Percentiles rank a stretch among this genome's conserved stretches.
phyloP scores from a whole-genome alignment of 1,284 basidiomycete genomes.

The Apiotrichum gracile region DNA sequence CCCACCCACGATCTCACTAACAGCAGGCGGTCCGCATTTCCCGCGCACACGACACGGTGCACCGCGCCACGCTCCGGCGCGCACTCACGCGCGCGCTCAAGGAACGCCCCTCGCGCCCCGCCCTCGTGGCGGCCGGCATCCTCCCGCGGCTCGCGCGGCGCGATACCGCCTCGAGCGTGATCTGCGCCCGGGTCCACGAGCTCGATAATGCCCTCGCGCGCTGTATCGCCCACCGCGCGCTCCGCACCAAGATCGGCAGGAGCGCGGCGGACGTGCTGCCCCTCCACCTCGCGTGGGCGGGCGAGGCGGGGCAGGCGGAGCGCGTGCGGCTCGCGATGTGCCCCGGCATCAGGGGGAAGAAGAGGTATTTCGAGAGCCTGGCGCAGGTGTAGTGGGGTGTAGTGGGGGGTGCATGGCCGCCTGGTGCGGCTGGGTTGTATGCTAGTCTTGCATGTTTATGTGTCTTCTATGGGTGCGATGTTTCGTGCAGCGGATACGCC shows the following conservation, averaged over 20 bases:
- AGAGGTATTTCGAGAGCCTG: constrained; percentile 16
- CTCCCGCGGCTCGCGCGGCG: constrained; percentile 7
- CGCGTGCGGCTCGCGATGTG: constrained; percentile 19
- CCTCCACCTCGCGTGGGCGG: neutral
- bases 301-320: constrained; percentile 11
- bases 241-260: constrained; percentile 4
- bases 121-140: constrained; percentile 15
- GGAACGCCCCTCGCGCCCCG: constrained; percentile 7
- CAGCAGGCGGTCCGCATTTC: constrained; percentile 24
- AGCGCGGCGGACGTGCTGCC: constrained; percentile 7
- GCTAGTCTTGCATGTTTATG: no score
- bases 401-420: no score
- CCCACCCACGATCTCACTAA: neutral
- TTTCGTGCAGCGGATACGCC: no score
- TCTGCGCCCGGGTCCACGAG: constrained; percentile 14
- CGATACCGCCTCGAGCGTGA: neutral
- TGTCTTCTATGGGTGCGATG: no score
- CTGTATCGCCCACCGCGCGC: constrained; percentile 11
- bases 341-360: constrained; percentile 18
- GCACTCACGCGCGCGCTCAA: constrained; percentile 10
- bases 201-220: constrained; percentile 11
- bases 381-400: neutral
- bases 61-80: constrained; percentile 11
- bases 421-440: no score
- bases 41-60: constrained; percentile 16